Evolutionary conservation across 2,329 filamentous ascomycete genomes (phyloP).

Genomic region (Myriosclerotinia duriaeana): DNA sequence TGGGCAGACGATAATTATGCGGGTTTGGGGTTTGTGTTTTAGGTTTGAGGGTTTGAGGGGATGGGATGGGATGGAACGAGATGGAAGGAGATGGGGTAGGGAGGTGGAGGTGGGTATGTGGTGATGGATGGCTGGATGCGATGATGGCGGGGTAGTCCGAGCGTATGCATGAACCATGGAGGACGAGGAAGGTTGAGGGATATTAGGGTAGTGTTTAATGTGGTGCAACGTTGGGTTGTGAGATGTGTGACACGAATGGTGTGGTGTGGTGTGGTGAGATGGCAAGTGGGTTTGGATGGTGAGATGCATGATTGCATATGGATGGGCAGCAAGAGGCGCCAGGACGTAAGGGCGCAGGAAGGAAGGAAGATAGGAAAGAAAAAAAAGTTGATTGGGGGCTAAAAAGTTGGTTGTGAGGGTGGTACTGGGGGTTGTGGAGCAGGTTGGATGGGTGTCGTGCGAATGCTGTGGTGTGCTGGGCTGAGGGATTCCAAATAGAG

Average conservation of each 20-base stretch:
- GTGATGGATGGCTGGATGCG: neutral
- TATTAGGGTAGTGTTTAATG: neutral
- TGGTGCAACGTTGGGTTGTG: slow-evolving; percentile 8
- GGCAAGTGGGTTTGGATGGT: neutral
- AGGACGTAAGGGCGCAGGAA: neutral
- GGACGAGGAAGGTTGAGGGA: neutral
- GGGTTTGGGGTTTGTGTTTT: no score
- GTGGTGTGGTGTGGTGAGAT: neutral
- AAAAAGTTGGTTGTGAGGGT: neutral
- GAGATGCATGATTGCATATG: neutral
- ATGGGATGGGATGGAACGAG: neutral
- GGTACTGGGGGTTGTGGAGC: neutral
- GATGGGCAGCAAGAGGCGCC: no score
- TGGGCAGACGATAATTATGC: neutral
- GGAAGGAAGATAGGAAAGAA: no score
- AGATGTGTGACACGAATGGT: slow-evolving; percentile 2
- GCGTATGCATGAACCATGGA: neutral
- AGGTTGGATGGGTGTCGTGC: neutral
- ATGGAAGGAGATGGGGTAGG: neutral
- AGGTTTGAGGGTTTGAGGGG: neutral
- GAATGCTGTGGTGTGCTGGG: neutral
- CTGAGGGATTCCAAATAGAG: neutral
- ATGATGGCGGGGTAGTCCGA: slow-evolving; percentile 5
- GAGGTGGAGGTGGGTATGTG: no score
- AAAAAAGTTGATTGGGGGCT: slow-evolving; percentile 1